phyloP scores from a whole-genome alignment of 2,329 filamentous ascomycete genomes.

The Trichoderma hamatum region DNA sequence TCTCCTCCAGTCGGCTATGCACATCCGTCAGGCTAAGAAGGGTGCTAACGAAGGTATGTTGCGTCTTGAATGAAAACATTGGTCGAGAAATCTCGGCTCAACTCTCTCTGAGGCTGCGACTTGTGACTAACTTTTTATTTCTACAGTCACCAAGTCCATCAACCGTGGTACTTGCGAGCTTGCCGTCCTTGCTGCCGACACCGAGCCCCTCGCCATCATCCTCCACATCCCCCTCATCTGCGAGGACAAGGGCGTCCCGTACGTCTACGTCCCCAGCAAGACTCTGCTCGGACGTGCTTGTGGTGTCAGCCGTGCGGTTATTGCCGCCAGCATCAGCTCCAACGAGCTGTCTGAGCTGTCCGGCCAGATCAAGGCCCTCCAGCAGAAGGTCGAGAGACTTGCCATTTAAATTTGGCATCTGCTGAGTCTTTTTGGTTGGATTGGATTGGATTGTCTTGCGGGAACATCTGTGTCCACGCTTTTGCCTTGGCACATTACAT shows the following conservation, averaged over 20 bases:
- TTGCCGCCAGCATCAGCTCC: slow-evolving; percentile 84
- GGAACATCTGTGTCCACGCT: neutral
- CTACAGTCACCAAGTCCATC: slow-evolving; percentile 72
- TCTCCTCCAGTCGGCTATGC: slow-evolving; percentile 73
- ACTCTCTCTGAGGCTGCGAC: neutral
- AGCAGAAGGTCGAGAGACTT: slow-evolving; percentile 93
- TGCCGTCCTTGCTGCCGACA: slow-evolving; percentile 87
- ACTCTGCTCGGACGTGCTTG: slow-evolving; percentile 85
- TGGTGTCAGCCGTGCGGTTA: slow-evolving; percentile 86
- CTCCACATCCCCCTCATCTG: slow-evolving; percentile 86
- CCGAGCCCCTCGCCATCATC: slow-evolving; percentile 81
- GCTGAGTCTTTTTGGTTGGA: neutral
- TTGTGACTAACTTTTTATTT: slow-evolving; percentile 22
- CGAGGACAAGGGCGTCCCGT: slow-evolving; percentile 72
- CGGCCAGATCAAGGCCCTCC: slow-evolving; percentile 82
- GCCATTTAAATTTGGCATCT: slow-evolving; percentile 70
- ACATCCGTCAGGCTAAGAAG: slow-evolving; percentile 77
- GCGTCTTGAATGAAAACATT: neutral
- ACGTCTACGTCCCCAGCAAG: slow-evolving; percentile 76
- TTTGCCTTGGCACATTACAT: neutral
- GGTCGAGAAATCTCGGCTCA: too few species aligned
- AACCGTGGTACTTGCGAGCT: slow-evolving; percentile 91
- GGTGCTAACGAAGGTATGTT: slow-evolving; percentile 72
- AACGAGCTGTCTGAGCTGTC: slow-evolving; percentile 89
- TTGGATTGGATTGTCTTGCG: neutral